Percentiles rank a stretch among this genome's conserved stretches.
Conservation (phyloP, 106 monocot species). For the Xerophyta viscosa region DNA sequence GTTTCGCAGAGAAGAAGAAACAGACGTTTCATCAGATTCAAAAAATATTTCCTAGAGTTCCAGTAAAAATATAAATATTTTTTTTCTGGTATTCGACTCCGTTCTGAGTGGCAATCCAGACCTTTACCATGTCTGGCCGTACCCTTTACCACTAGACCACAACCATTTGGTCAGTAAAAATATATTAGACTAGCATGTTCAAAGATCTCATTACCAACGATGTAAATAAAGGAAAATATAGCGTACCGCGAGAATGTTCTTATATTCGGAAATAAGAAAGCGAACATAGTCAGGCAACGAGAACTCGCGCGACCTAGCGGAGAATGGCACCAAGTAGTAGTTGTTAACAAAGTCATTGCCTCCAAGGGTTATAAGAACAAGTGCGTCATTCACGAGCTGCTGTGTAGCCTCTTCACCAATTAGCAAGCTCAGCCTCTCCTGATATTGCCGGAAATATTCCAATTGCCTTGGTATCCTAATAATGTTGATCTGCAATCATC, state of each 20-base stretch:
- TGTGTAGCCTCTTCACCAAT: slow-evolving; percentile 33
- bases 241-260: slow-evolving; percentile 78
- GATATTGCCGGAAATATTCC: slow-evolving; percentile 70
- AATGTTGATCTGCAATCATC: slow-evolving; percentile 50
- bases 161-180: no score
- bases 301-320: slow-evolving; percentile 60
- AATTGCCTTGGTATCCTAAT: slow-evolving; percentile 61
- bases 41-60: no score
- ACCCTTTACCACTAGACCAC: no score
- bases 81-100: no score
- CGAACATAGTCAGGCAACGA: slow-evolving; percentile 60
- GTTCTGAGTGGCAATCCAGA: no score
- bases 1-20: no score
- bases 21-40: no score
- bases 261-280: slow-evolving; percentile 73
- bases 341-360: slow-evolving; percentile 98
- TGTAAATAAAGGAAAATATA: no score
- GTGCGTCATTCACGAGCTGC: slow-evolving; percentile 30
- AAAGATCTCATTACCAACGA: no score
- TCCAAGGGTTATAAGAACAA: slow-evolving; percentile 76
- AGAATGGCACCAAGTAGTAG: slow-evolving; percentile 78
- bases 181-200: no score
- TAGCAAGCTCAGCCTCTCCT: slow-evolving; percentile 45
- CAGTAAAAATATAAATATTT: no score
- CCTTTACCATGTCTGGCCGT: no score